Evolutionary conservation across 345 rosid species (phyloP), one percentile per base, ranked within the genome.

Genomic region (Lepidium africanum): DNA sequence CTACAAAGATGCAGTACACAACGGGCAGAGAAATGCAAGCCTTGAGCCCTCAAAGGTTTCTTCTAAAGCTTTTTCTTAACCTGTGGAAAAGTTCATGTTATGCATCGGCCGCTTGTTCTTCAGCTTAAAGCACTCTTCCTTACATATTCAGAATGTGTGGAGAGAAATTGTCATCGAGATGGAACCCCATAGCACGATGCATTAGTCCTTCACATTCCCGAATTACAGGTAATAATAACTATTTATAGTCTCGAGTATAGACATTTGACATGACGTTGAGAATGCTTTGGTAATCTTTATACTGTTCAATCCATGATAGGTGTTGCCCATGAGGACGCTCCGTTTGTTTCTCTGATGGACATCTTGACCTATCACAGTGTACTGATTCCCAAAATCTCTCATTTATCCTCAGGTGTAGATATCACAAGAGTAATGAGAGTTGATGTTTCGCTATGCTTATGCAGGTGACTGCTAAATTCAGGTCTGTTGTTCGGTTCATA

Each of bases 381-480:
- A 64, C 0, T 17, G 43, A 56, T 38, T 35, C 32, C 15, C 36
- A 72, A 45, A 45, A 25, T 10, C 64, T 62, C 8, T 4, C 32
- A 35, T 25, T 6, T 25, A 37, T 5, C 39, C 2, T 3, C 25
- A 62, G 33, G 43, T 62, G 11, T 63, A 12, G 23, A n/a, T n/a
- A n/a, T n/a, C 15, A 30, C 10, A 19, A 13, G 33, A 54, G 12
- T 25, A 43, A 9, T 16, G 7, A 55, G 11, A 40, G 9, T 15
- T 64, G 59, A 72, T 47, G 38, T 56, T 55, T 38, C n/a, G 51
- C 17, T 14, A 72, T 64, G 38, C 36, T 55, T 47, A 30, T 30
- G 37, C 65, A 64, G 76, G 76, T 72, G 65, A 64, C 71, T 14
- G 76, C 76, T 39, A 64, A 72, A 32, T 64, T 72, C 65, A 72